Evolutionary conservation across 208 protist genomes (phyloP).

Genomic region (Crithidia fasciculata): DNA sequence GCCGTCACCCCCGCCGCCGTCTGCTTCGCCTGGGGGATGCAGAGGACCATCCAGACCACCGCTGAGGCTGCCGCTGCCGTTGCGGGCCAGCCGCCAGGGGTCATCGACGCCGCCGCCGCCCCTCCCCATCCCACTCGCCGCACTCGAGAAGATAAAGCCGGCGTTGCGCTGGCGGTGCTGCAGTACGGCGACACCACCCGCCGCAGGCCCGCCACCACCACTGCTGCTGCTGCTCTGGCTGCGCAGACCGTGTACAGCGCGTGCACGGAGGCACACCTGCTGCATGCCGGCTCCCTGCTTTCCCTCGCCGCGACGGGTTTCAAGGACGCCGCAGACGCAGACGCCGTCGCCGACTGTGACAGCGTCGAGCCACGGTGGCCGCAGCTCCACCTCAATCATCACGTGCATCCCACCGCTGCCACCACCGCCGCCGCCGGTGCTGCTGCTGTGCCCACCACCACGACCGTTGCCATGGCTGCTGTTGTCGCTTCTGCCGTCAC

Average conservation of each 20-base stretch:
- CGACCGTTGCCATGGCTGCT: constrained; percentile 2
- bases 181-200: constrained; percentile 7
- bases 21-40: neutral
- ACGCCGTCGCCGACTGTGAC: constrained; percentile 81
- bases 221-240: constrained; percentile 16
- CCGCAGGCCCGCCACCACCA: neutral
- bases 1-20: neutral
- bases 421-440: constrained; percentile 16
- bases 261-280: constrained; percentile 43
- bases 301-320: constrained; percentile 56
- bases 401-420: constrained; percentile 61
- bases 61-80: constrained; percentile 5
- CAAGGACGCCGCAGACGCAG: constrained; percentile 66
- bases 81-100: constrained; percentile 22
- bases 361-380: constrained; percentile 63
- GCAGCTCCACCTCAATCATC: constrained; percentile 84
- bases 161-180: constrained; percentile 21
- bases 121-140: constrained; percentile 4
- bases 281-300: constrained; percentile 41
- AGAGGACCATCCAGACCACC: neutral
- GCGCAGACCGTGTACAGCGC: constrained; percentile 28
- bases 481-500: neutral
- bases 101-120: constrained; percentile 16
- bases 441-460: neutral
- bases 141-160: constrained; percentile 1